Evolutionary conservation across 148 eudicot species (phyloP).

Genomic region (Silene uniflora): DNA sequence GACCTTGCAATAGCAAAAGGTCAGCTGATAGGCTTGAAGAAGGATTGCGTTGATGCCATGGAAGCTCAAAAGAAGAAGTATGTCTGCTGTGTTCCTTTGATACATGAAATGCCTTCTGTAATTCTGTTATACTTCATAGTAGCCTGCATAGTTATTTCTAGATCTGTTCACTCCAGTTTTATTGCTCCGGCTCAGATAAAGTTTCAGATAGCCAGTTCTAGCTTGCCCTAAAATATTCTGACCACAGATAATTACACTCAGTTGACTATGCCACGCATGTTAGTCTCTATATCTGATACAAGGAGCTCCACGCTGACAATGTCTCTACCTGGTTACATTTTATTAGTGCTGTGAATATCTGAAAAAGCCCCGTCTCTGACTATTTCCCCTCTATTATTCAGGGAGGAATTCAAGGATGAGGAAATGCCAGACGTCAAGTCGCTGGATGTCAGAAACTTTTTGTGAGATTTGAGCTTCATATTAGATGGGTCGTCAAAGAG

Average conservation of each 20-base stretch:
- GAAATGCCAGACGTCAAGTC: slow-evolving; percentile 56
- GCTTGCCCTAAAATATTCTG: too few relatives aligned
- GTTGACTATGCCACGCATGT: too few relatives aligned
- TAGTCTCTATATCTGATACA: too few relatives aligned
- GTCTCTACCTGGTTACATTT: too few relatives aligned
- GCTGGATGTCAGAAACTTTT: too few relatives aligned
- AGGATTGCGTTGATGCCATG: slow-evolving; percentile 84
- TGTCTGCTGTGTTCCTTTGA: slow-evolving; percentile 20
- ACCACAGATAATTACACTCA: too few relatives aligned
- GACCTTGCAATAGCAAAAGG: slow-evolving; percentile 84
- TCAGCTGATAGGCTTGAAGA: slow-evolving; percentile 85
- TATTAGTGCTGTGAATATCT: too few relatives aligned
- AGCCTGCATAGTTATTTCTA: not conserved
- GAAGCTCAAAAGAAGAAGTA: slow-evolving; percentile 90
- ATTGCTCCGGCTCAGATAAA: not conserved
- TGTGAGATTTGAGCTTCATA: too few relatives aligned
- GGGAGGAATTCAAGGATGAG: slow-evolving; percentile 97
- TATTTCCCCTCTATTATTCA: slow-evolving; percentile 23
- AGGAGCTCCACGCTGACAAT: too few relatives aligned
- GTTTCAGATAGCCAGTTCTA: too few relatives aligned
- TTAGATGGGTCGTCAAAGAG: too few relatives aligned
- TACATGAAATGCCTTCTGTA: not conserved
- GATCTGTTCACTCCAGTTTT: not conserved
- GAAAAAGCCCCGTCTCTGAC: not conserved
- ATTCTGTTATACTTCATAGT: not conserved